Evolutionary conservation across 225 moss, liverwort and hornwort species (phyloP), one percentile per base, ranked within the genome.

Genomic region (Takakia lepidozioides): DNA sequence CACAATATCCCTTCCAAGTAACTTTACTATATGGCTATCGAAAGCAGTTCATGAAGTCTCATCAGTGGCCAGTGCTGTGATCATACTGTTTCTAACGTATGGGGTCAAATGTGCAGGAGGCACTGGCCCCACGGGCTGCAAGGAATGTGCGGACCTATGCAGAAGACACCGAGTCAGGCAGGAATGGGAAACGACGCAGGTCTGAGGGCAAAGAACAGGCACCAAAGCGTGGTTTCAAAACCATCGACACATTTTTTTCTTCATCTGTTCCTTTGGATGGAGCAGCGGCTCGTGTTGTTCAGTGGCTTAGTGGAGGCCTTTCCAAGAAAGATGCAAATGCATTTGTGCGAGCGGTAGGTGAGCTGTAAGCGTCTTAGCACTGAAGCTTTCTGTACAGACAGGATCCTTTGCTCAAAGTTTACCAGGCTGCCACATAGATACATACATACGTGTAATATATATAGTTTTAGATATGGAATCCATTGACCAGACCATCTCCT

Each of bases 301-400:
- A 69, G 29, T 98, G 98, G 98, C 77, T 77, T 29, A 91, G 91
- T 60, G 60, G 57, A 52, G n/a, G n/a, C n/a, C 81, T 98, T 2
- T 71, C 91, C 29, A 98, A 98, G 79, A 90, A 71, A 49, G 98
- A 87, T 72, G 98, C 98, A 62, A 87, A 67, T 38, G 66, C 65
- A 10, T 98, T 98, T 66, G 76, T 98, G n/a, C 82, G 87, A 79
- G 91, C 84, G 75, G 98, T 98, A 56, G 27, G 92, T 84, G 7
- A n/a, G n/a, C n/a, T n/a, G n/a, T n/a, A n/a, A n/a, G n/a, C n/a
- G n/a, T n/a, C n/a, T n/a, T n/a, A n/a, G n/a, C n/a, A n/a, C n/a
- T n/a, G n/a, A n/a, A n/a, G n/a, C n/a, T n/a, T n/a, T n/a, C n/a
- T n/a, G n/a, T n/a, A n/a, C n/a, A n/a, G n/a, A n/a, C n/a, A n/a